These are phyloP conservation scores for slime mould (Dictyostelium discoideum) DNA, from an alignment of 78 protist genomes.

Conservation along the genomic window dicty_2.7 NC_007088.5:4314001-4314500, in stretches of 20 bases:
- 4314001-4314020: background rate
- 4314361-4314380: conserved; percentile 5
- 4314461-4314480: background rate
- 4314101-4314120: background rate
- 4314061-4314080: background rate
- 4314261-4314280: background rate
- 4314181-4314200: background rate
- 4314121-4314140: background rate
- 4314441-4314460: background rate
- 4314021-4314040: background rate
- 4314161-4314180: background rate
- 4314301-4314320: background rate
- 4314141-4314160: conserved; percentile 1
- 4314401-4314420: background rate
- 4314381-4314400: conserved; percentile 16
- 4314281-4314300: background rate
- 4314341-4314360: background rate
- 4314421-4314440: background rate
- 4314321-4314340: background rate
- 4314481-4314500: too few relatives aligned
- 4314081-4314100: background rate
- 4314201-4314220: background rate
- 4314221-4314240: background rate
- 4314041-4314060: background rate
- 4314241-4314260: background rate